These are phyloP conservation scores for Craterostigma plantagineum DNA, from an alignment of 257 asterid genomes.

Conservation along the genomic window DNA sequence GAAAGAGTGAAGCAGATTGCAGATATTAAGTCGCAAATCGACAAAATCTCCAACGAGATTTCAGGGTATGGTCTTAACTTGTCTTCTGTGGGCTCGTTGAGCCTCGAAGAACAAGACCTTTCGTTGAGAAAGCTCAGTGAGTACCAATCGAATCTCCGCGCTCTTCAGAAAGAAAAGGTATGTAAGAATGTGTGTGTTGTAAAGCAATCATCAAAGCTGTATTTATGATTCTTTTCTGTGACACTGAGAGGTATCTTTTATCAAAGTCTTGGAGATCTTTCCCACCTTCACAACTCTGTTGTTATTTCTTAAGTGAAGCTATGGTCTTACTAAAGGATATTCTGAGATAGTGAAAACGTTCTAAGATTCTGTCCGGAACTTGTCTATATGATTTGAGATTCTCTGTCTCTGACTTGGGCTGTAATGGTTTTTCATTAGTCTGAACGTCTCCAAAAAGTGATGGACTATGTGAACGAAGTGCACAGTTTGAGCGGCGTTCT, in stretches of 20 bases:
- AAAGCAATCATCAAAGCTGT: not conserved
- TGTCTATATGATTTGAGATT: not conserved
- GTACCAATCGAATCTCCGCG: slow-evolving; percentile 51
- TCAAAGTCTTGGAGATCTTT: too few relatives aligned
- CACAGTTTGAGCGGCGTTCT: slow-evolving; percentile 69
- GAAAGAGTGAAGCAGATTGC: slow-evolving; percentile 66
- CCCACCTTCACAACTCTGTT: too few relatives aligned
- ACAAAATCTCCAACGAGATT: slow-evolving; percentile 60
- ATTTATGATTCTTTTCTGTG: too few relatives aligned
- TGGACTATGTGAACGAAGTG: slow-evolving; percentile 70
- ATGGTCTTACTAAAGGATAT: too few relatives aligned
- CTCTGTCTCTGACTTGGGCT: not conserved
- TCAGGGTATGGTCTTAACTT: slow-evolving; percentile 41
- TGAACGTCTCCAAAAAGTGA: slow-evolving; percentile 59
- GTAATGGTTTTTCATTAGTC: slow-evolving; percentile 28
- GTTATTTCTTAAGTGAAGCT: too few relatives aligned
- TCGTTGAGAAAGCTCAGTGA: slow-evolving; percentile 71
- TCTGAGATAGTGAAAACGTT: too few relatives aligned
- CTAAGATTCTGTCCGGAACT: not conserved
- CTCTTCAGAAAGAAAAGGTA: slow-evolving; percentile 89
- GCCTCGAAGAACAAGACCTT: slow-evolving; percentile 54
- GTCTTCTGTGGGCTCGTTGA: slow-evolving; percentile 23
- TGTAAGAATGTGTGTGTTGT: not conserved
- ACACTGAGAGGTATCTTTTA: not conserved
- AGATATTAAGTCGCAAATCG: slow-evolving; percentile 66